Evolutionary conservation across 2,329 filamentous ascomycete species (phyloP), one percentile per base, ranked within the genome.

Genomic region (Penicillium sp.): DNA sequence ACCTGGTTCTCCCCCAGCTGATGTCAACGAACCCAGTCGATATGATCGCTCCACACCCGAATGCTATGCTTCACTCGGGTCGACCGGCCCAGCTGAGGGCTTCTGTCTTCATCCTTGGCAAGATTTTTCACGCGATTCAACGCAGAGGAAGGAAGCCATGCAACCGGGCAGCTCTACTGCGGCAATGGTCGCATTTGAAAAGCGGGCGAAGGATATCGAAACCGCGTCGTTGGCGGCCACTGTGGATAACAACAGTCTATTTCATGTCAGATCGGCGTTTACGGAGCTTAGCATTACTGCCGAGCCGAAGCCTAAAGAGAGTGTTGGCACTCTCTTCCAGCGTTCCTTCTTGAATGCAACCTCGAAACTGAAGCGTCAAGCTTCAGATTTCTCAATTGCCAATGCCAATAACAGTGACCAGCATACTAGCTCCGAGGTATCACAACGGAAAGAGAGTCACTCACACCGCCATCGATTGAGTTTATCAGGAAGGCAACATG

Each of bases 221-320:
- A 79, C 78, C 9, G 76, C 79, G 45, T 85, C 83, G 14, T 77
- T 83, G 47, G 76, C 79, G 46, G 83, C 83, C 19, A 86, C 83
- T 10, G 78, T 78, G 16, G 83, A 85, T 57, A 71, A 83, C 51
- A 78, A 78, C 19, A 75, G 67, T 68, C 78, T 73, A 71, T 70
- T 82, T 21, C 75, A 76, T 46, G 74, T 75, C 16, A 71, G 75
- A 25, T 72, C 76, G 7, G 72, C 80, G 27, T 76, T 80, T 51
- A 79, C 79, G 47, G 70, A 72, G 54, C 69, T 71, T 64, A 80
- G 72, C 5, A 58, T 72, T 49, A 61, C 55, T 23, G 64, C 71
- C 53, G 66, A 75, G 65, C 67, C 73, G 66, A 69, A 76, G 65
- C 65, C 77, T 68, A 71, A 77, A 49, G 74, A 78, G 45, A 75